Evolutionary conservation across 192 early-diverging fungal species (phyloP).

Genomic region (Rhizophagus sp.): DNA sequence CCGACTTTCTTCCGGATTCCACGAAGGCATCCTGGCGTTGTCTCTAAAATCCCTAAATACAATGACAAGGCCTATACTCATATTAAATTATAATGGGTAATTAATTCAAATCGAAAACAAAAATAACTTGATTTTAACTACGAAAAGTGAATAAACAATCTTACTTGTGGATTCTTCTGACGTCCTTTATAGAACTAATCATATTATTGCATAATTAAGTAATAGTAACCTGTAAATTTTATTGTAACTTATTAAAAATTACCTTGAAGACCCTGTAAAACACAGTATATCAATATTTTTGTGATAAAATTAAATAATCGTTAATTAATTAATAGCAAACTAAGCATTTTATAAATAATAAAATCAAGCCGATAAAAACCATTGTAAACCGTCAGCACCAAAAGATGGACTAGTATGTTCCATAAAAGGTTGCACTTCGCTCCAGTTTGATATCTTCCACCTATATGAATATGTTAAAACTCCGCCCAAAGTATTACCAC

Average conservation of each 20-base stretch:
- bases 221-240: no score
- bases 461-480: conserved; percentile 17
- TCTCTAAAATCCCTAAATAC: conserved; percentile 35
- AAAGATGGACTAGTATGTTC: conserved; percentile 27
- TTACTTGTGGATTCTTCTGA: conserved; percentile 26
- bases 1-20: conserved; percentile 37
- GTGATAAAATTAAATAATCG: neutral
- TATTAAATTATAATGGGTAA: no score
- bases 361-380: conserved; percentile 8
- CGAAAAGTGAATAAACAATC: neutral
- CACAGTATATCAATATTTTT: no score
- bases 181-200: conserved; percentile 29
- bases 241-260: neutral
- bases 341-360: neutral
- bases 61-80: conserved; percentile 30
- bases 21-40: conserved; percentile 22
- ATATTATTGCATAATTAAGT: neutral
- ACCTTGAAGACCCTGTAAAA: conserved; percentile 26
- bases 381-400: conserved; percentile 24
- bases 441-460: conserved; percentile 32
- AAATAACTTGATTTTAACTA: neutral
- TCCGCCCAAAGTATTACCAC: neutral
- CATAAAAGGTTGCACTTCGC: conserved; percentile 18
- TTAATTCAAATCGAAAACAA: neutral
- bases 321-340: neutral